Percentiles rank a stretch among this genome's conserved stretches.
These are phyloP conservation scores for Zarea fungicola DNA, from an alignment of 2,329 filamentous ascomycete species.

Conservation along the genomic window DNA sequence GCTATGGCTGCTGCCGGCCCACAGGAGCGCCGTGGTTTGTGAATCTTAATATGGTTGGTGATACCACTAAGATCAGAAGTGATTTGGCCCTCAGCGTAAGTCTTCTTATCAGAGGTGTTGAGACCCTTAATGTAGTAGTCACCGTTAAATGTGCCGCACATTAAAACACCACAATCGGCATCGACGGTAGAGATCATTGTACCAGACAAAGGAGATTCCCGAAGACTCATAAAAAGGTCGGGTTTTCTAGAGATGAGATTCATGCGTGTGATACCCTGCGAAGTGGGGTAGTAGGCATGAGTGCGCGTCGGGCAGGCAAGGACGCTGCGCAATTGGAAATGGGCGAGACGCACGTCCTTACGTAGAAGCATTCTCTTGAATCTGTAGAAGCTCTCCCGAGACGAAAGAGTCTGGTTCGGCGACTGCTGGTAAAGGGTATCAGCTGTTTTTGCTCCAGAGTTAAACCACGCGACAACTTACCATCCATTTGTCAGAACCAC, in stretches of 20 bases:
- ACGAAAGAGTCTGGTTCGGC: conserved; percentile 24
- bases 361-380: conserved; percentile 54
- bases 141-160: conserved; percentile 55
- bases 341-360: conserved; percentile 49
- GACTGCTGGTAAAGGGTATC: background rate
- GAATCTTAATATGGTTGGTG: conserved; percentile 59
- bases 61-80: conserved; percentile 49
- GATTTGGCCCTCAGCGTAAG: conserved; percentile 40
- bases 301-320: conserved; percentile 52
- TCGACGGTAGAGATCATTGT: conserved; percentile 46
- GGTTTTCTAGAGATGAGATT: conserved; percentile 44
- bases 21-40: conserved; percentile 46
- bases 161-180: conserved; percentile 48
- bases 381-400: conserved; percentile 48
- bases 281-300: conserved; percentile 52
- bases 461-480: conserved; percentile 37
- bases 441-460: background rate
- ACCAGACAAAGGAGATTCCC: conserved; percentile 29
- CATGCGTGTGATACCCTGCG: conserved; percentile 44
- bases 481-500: conserved; percentile 40
- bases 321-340: conserved; percentile 62
- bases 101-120: conserved; percentile 32
- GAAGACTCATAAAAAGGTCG: conserved; percentile 42
- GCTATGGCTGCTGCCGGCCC: conserved; percentile 54
- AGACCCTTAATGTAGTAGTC: conserved; percentile 48